These are phyloP conservation scores for Calonectria montana DNA, from an alignment of 2,329 filamentous ascomycete species.

Conservation along the genomic window DNA sequence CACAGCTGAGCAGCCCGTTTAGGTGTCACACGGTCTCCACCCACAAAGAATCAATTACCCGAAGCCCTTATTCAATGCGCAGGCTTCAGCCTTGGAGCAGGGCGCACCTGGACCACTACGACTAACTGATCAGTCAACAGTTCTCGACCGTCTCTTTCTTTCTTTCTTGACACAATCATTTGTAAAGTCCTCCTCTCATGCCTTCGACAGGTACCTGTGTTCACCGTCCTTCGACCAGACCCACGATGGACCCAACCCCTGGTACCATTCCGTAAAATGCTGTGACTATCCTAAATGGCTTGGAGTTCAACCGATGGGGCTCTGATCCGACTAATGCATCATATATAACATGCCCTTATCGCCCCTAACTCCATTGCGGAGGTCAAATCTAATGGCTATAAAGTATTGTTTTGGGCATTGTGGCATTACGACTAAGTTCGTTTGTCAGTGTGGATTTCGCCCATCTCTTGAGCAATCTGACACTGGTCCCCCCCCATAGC, in stretches of 20 bases:
- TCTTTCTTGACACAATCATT: background rate
- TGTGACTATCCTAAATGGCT: too few species aligned
- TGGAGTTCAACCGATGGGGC: background rate
- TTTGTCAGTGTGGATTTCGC: too few species aligned
- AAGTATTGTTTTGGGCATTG: background rate
- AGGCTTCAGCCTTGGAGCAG: conserved; percentile 1
- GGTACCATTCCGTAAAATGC: background rate
- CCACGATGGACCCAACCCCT: background rate
- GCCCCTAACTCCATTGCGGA: background rate
- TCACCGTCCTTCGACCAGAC: background rate
- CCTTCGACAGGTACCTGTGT: background rate
- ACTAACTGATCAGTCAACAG: background rate
- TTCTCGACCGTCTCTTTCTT: background rate
- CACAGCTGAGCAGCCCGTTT: background rate
- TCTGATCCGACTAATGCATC: background rate
- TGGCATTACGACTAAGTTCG: too few species aligned
- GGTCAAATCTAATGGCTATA: background rate
- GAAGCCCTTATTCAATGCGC: background rate
- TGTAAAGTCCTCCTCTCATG: background rate
- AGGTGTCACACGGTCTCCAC: conserved; percentile 17
- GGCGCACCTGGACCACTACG: background rate
- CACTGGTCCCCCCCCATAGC: background rate
- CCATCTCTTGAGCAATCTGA: background rate
- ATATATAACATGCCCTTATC: background rate
- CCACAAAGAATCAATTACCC: conserved; percentile 15